Conservation (phyloP, 768 basidiomycete genomes). For the Macrolepiota dolichaula region DNA sequence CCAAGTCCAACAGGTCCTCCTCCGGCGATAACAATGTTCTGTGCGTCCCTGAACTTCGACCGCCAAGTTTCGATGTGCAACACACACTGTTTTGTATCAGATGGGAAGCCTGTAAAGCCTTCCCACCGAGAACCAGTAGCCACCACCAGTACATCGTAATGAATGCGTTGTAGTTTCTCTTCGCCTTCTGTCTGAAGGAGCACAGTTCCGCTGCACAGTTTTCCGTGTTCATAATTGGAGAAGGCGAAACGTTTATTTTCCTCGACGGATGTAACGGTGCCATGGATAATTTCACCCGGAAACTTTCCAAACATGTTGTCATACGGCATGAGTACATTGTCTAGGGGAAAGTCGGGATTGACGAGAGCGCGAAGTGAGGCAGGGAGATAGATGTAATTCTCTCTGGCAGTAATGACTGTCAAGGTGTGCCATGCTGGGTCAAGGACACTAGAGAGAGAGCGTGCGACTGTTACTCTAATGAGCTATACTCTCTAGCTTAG, state of each 20-base stretch:
- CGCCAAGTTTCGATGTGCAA: conserved; percentile 20
- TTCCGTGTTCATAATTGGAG: conserved; percentile 40
- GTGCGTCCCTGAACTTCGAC: conserved; percentile 18
- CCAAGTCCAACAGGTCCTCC: conserved; percentile 27
- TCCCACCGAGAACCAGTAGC: conserved; percentile 50
- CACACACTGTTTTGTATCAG: conserved; percentile 13
- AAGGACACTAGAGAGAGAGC: conserved; percentile 42
- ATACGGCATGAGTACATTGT: conserved; percentile 20
- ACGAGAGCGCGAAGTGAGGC: conserved; percentile 48
- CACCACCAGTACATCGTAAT: conserved; percentile 52
- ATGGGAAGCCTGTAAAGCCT: conserved; percentile 32
- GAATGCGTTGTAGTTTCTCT: not conserved
- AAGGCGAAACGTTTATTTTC: conserved; percentile 21
- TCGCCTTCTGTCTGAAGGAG: not conserved
- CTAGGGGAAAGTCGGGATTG: conserved; percentile 30
- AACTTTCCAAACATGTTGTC: conserved; percentile 18
- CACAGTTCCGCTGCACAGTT: conserved; percentile 13
- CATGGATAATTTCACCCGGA: conserved; percentile 35
- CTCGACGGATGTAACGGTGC: conserved; percentile 26
- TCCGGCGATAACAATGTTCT: conserved; percentile 23
- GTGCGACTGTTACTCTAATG: conserved; percentile 21
- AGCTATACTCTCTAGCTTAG: not conserved
- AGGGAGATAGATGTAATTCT: conserved; percentile 45
- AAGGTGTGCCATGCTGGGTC: conserved; percentile 42
- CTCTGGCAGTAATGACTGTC: conserved; percentile 46